These are phyloP conservation scores for Rhizopus delemar DNA, from an alignment of 371 early-diverging fungal genomes.

Conservation along the genomic window DNA sequence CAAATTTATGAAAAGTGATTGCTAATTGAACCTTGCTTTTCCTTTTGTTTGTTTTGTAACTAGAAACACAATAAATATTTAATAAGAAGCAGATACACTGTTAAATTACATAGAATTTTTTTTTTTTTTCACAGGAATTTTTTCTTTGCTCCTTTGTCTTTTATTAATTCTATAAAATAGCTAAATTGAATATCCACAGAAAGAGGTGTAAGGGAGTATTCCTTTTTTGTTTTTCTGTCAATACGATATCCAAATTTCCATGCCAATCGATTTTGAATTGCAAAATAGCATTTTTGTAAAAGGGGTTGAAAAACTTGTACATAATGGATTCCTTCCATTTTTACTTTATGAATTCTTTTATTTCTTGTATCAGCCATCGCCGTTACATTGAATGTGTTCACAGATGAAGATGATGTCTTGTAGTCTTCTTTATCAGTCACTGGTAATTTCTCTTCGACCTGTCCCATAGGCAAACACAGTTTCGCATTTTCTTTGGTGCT, in stretches of 20 bases:
- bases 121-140: not conserved
- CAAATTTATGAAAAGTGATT: too few relatives aligned
- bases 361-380: not conserved
- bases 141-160: not conserved
- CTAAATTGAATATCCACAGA: constrained; percentile 12
- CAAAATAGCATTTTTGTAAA: not conserved
- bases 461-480: not conserved
- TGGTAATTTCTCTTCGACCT: not conserved
- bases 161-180: constrained; percentile 2
- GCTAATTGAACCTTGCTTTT: too few relatives aligned
- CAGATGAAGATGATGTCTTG: not conserved
- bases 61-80: too few relatives aligned
- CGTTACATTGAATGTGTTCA: not conserved
- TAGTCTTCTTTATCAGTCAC: not conserved
- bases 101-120: not conserved
- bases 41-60: too few relatives aligned
- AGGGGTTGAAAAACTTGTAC: constrained; percentile 4
- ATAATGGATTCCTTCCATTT: constrained; percentile 1
- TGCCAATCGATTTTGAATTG: not conserved
- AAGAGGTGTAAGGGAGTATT: constrained; percentile 14
- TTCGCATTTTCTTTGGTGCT: not conserved
- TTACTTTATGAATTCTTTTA: not conserved
- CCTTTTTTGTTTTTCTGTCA: not conserved
- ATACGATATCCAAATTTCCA: constrained; percentile 17
- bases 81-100: too few relatives aligned